These are phyloP conservation scores for Hanseniaspora lachancei DNA, from an alignment of 805 yeast species.

Conservation along the genomic window DNA sequence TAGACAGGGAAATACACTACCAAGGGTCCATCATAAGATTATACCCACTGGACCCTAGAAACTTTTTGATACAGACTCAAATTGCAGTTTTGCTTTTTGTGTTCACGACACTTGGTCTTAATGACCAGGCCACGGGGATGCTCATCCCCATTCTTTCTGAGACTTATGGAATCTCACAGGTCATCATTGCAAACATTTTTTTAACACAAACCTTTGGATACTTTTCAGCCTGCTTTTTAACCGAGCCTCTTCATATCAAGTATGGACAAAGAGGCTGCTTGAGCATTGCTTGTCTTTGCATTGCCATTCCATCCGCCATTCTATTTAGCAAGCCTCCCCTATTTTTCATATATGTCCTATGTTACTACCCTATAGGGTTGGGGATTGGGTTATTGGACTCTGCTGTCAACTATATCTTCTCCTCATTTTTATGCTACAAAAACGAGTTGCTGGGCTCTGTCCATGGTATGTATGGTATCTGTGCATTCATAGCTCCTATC, in stretches of 20 bases:
- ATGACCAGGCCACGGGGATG: slow-evolving; percentile 27
- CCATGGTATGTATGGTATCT: slow-evolving; percentile 62
- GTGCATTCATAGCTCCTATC: slow-evolving; percentile 60
- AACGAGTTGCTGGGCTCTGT: slow-evolving; percentile 46
- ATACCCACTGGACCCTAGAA: slow-evolving; percentile 5
- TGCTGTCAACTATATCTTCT: slow-evolving; percentile 25
- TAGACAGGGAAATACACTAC: slow-evolving; percentile 1
- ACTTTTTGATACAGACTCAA: not conserved
- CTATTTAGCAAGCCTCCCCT: slow-evolving; percentile 20
- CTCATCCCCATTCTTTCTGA: slow-evolving; percentile 24
- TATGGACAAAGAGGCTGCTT: slow-evolving; percentile 25
- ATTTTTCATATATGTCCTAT: slow-evolving; percentile 19
- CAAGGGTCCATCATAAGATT: not conserved
- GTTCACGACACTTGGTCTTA: slow-evolving; percentile 25
- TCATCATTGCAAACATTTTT: slow-evolving; percentile 23
- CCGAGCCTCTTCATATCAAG: slow-evolving; percentile 21
- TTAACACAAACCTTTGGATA: slow-evolving; percentile 25
- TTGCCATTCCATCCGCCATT: not conserved
- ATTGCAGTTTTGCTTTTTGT: not conserved
- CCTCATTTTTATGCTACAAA: slow-evolving; percentile 31
- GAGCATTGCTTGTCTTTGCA: slow-evolving; percentile 18
- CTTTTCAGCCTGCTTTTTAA: slow-evolving; percentile 22
- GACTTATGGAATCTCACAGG: slow-evolving; percentile 21
- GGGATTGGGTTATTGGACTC: slow-evolving; percentile 27
- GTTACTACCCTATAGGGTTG: slow-evolving; percentile 26